Percentiles rank a stretch among this genome's conserved stretches.
Conservation (phyloP, 208 protist species). For the Leishmania turanica region DNA sequence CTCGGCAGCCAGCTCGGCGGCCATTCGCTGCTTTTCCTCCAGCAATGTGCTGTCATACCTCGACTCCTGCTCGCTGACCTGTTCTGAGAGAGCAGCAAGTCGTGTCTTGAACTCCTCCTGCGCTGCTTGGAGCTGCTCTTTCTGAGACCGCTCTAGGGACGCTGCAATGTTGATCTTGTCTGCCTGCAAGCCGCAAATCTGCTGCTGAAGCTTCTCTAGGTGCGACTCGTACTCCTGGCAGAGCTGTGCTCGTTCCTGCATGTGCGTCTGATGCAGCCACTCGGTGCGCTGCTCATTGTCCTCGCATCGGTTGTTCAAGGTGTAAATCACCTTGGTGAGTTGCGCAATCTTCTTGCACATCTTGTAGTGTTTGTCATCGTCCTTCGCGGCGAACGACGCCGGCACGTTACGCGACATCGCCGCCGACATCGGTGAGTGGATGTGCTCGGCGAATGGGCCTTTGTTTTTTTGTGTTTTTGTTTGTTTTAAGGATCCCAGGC, state of each 20-base stretch:
- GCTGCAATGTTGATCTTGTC: constrained; percentile 30
- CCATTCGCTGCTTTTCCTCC: constrained; percentile 29
- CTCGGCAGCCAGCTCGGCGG: constrained; percentile 36
- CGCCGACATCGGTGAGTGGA: background rate
- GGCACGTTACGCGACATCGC: constrained; percentile 9
- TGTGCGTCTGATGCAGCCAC: constrained; percentile 71
- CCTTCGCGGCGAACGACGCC: constrained; percentile 13
- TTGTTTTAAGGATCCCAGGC: background rate
- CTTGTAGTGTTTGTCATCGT: constrained; percentile 90
- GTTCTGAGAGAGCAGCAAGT: constrained; percentile 25
- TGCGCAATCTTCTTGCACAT: constrained; percentile 98
- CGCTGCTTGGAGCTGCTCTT: constrained; percentile 35
- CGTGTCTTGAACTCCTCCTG: constrained; percentile 48
- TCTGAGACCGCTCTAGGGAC: constrained; percentile 31
- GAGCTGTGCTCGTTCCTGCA: constrained; percentile 84
- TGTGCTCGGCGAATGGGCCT: background rate
- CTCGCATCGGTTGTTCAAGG: constrained; percentile 95
- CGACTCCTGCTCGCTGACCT: constrained; percentile 42
- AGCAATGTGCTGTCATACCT: constrained; percentile 47
- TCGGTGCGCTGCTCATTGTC: constrained; percentile 90
- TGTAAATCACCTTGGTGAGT: constrained; percentile 97
- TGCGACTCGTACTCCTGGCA: constrained; percentile 67
- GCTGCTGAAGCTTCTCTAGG: constrained; percentile 42
- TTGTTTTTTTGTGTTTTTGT: background rate
- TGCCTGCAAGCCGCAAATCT: constrained; percentile 20